Evolutionary conservation across 1,284 basidiomycete species (phyloP), one percentile per base, ranked within the genome.

Genomic region (Leccinum ponderosum): DNA sequence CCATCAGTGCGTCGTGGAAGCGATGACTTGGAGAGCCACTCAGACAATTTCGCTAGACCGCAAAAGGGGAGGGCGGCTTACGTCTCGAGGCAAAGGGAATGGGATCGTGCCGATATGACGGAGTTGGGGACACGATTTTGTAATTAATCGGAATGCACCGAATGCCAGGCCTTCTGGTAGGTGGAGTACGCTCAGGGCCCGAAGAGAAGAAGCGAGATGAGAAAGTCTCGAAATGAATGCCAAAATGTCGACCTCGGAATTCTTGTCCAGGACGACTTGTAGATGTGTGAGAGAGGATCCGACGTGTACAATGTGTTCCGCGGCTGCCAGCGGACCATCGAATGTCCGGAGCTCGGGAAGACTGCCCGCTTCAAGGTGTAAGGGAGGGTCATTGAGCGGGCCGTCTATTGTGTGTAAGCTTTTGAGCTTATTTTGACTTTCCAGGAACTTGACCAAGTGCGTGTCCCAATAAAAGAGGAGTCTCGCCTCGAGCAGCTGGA

Each of bases 21-120:
- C 60, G 63, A 64, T 61, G 69, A 74, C 70, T 74, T 15, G 6
- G 25, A 56, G 55, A 56, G 42, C n/a, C 37, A 57, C 55, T 71
- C 42, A 73, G 69, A 69, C 52, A 67, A 58, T 60, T 56, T 56
- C 44, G 25, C 58, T 57, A 55, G 54, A 47, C 51, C 37, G 50
- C 27, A 51, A 68, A 58, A 53, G 11, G 55, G 55, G 55, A 17
- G 29, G 7, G 39, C 12, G 50, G 44, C 71, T 70, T 70, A 73
- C 71, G 66, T 73, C 60, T 62, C 65, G 65, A 59, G 69, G 69
- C 31, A 75, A 63, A 12, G 71, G 73, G n/a, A 75, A 61, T 58
- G 74, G 69, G 31, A 76, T 71, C 29, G 69, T 70, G 57, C 73
- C 73, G 53, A 73, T 57, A 66, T 73, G 59, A 63, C 71, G 74